Evolutionary conservation across 805 yeast species (phyloP), one percentile per base, ranked within the genome.

Genomic region (Grigorovia transvaalensis): DNA sequence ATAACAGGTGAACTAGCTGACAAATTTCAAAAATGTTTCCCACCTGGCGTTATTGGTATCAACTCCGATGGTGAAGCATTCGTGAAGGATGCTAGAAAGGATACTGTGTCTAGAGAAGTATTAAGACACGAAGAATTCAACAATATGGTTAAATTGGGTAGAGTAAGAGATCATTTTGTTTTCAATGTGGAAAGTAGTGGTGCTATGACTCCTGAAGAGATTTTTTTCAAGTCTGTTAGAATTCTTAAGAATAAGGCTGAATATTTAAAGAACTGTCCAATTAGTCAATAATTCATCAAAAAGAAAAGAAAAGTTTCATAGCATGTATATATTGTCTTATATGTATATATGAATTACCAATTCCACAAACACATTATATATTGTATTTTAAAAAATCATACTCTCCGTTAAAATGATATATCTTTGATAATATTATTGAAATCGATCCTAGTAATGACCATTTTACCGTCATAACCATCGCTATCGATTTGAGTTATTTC

Each of bases 51-150:
- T 44, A 78, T 91, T 66, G 96, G 77, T 41, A 80, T 90, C 54
- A 74, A 82, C 62, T 74, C 74, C 13, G 65, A 76, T 7, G 85
- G 79, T 49, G 79, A 80, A 60, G 98, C 98, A 0, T 79, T 66
- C 58, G 96, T 93, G 13, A 78, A 82, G 56, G 96, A 93, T 70
- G 81, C 97, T 2, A 81, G 99, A 74, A 86, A 81, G 64, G 99
- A 93, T 69, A 93, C 99, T 1, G 99, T 93, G 44, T 88, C 96
- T 6, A 81, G 99, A 71, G 99, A 93, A 70, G 97, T 90, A 12
- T 76, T 93, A 60, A 82, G 99, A 69, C 96, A 93, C 69, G 85
- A 81, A 50, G 96, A 93, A 67, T 93, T 93, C 62, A 75, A 82
- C 47, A 95, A 85, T 44, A 86, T 87, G 61, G 97, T 93, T 52